phyloP scores from a whole-genome alignment of 768 basidiomycete genomes.

The Mycena rosella region DNA sequence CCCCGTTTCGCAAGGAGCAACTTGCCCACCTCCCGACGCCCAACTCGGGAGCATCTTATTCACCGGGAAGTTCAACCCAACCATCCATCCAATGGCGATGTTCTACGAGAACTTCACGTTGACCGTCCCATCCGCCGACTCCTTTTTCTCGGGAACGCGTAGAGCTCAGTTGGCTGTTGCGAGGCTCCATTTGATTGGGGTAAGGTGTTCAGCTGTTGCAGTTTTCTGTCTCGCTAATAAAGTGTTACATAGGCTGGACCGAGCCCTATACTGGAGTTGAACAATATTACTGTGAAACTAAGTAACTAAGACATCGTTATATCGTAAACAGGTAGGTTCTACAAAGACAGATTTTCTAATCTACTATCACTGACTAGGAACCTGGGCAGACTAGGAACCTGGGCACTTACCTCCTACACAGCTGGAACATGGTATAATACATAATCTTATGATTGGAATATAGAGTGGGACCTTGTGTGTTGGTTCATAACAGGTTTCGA shows the following conservation, averaged over 20 bases:
- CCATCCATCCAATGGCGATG: slow-evolving; percentile 3
- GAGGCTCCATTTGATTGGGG: slow-evolving; percentile 11
- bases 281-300: not conserved
- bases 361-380: no score
- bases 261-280: not conserved
- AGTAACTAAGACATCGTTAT: no score
- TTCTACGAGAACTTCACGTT: slow-evolving; percentile 32
- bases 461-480: no score
- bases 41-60: slow-evolving; percentile 16
- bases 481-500: no score
- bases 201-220: not conserved
- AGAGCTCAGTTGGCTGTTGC: slow-evolving; percentile 26
- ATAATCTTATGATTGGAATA: no score
- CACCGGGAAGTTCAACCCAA: slow-evolving; percentile 18
- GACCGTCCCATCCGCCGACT: not conserved
- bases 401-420: no score
- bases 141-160: slow-evolving; percentile 2
- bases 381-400: no score
- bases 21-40: slow-evolving; percentile 13
- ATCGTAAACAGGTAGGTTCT: no score
- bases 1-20: slow-evolving; percentile 4
- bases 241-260: not conserved
- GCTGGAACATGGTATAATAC: no score
- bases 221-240: not conserved
- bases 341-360: no score